Evolutionary conservation across 208 protist genomes (phyloP), one percentile per base, ranked within the genome.

Genomic region (Wallacemonas sp.): DNA sequence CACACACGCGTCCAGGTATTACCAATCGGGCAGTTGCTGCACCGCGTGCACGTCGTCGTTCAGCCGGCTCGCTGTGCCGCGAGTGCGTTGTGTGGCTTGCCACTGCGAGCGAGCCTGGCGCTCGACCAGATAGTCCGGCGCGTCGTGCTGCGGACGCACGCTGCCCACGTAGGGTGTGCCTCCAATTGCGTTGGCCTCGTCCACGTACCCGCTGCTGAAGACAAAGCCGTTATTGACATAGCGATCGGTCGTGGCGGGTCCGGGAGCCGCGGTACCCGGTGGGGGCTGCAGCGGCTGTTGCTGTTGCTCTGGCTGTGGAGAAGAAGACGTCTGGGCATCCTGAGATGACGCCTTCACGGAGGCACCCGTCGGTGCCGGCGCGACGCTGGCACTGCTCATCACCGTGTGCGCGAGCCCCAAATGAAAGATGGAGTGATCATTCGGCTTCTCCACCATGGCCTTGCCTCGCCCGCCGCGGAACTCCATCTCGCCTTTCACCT

Each of bases 341-440:
- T n/a, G n/a, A n/a, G n/a, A n/a, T n/a, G n/a, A n/a, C n/a, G n/a
- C n/a, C n/a, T n/a, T n/a, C n/a, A n/a, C n/a, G n/a, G n/a, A n/a
- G n/a, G n/a, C n/a, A 0, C 36, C 36, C 36, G 50, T 23, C 25
- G 50, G 26, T 11, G 44, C 12, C 44, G 44, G 11, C 44, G 44
- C 42, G 33, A 20, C 26, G 39, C 12, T 39, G 16, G 20, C 62
- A 25, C 45, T 23, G 22, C 49, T 20, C 8, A 12, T 31, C n/a
- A 61, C 42, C 3, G 10, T 39, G 63, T 76, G 46, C 48, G 52
- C 72, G 49, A 91, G 61, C 7, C 80, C 86, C 18, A 94, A 78
- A 18, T 94, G 61, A 36, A 76, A 52, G 12, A 76, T 59, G 28
- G 65, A 74, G 67, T 94, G 84, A 66, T 89, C 76, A 1, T 68